Conservation (phyloP, 257 asterid genomes). For the Anisodus acutangulus region DNA sequence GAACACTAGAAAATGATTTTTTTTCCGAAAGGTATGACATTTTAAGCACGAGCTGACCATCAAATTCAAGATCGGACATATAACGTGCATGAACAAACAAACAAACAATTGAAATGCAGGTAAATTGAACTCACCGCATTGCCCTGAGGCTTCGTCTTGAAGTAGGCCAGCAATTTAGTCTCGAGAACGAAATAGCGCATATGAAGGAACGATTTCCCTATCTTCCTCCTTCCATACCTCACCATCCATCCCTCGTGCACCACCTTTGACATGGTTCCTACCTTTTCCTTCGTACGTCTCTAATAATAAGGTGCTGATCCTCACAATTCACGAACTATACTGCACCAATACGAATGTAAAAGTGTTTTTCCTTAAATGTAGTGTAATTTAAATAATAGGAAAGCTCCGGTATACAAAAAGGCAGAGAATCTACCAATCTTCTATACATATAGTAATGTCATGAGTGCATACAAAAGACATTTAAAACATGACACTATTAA, state of each 20-base stretch:
- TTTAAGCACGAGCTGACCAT: no score
- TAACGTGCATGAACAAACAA: not conserved
- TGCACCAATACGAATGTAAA: not conserved
- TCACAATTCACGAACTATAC: not conserved
- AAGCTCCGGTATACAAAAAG: not conserved
- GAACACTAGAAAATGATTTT: no score
- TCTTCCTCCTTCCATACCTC: slow-evolving; percentile 90
- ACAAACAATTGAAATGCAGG: slow-evolving; percentile 3
- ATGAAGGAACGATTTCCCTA: slow-evolving; percentile 83
- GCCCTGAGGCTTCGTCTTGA: slow-evolving; percentile 86
- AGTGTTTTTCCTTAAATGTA: not conserved
- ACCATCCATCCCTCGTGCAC: slow-evolving; percentile 97
- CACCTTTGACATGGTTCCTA: slow-evolving; percentile 63
- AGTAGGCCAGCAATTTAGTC: slow-evolving; percentile 75
- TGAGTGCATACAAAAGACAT: not conserved
- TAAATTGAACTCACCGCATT: slow-evolving; percentile 55
- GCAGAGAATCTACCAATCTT: not conserved
- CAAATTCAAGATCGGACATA: no score
- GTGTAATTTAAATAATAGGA: not conserved
- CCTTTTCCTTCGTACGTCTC: not conserved
- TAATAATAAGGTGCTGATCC: slow-evolving; percentile 14
- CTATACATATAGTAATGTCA: not conserved
- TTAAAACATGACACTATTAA: not conserved
- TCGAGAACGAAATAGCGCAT: slow-evolving; percentile 90
- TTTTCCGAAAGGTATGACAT: no score